A percentile compares a stretch with the other conserved stretches of the same genome.
Conservation (phyloP, 345 rosid genomes). For the Carallia brachiata region DNA sequence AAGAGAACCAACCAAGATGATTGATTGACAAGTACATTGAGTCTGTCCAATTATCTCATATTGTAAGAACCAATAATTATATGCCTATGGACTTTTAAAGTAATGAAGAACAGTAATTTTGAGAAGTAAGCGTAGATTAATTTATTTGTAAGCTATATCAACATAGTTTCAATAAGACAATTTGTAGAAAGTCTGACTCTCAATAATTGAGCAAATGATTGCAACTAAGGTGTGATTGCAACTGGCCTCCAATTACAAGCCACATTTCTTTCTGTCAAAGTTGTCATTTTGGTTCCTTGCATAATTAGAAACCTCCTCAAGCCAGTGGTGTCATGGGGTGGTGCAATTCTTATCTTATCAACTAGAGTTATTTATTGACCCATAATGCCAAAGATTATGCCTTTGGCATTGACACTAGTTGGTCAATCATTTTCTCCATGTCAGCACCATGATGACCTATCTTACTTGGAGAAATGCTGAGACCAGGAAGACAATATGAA, state of each 20-base stretch:
- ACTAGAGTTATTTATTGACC: not conserved
- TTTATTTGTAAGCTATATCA: too few relatives aligned
- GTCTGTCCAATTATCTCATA: too few relatives aligned
- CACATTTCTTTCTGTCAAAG: not conserved
- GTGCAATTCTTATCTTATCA: not conserved
- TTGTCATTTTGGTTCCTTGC: not conserved
- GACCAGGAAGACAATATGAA: too few relatives aligned
- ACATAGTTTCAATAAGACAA: not conserved
- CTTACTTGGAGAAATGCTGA: not conserved
- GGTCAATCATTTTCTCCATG: not conserved
- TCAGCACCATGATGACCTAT: not conserved
- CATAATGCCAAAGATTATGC: not conserved
- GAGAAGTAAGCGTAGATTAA: too few relatives aligned
- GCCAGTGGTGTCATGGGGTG: not conserved
- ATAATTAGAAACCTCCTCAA: not conserved
- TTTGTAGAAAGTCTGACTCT: not conserved
- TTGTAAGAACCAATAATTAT: too few relatives aligned
- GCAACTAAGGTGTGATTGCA: not conserved
- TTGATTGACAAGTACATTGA: too few relatives aligned
- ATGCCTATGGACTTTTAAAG: too few relatives aligned
- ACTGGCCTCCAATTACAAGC: not conserved
- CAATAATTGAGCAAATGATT: conserved; percentile 9
- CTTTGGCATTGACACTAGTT: not conserved
- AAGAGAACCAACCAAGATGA: too few relatives aligned
- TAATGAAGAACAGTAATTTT: too few relatives aligned